Percentiles rank a stretch among this genome's conserved stretches.
phyloP scores from a whole-genome alignment of 768 basidiomycete species.

The Clathrus columnatus region DNA sequence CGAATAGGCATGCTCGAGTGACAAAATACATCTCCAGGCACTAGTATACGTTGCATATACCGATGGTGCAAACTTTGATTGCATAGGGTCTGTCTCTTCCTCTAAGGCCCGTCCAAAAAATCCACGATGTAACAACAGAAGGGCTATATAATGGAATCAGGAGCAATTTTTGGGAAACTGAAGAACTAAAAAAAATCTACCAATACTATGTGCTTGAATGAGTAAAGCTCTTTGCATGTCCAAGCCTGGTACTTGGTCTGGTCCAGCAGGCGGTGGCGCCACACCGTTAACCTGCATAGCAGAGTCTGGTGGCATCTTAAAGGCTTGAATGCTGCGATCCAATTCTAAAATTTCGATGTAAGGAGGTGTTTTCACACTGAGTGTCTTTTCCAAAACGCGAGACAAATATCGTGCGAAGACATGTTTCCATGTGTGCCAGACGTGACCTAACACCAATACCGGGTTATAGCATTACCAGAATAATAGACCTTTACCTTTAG shows the following conservation, averaged over 20 bases:
- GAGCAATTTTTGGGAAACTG: not conserved
- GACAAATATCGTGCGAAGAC: slow-evolving; percentile 35
- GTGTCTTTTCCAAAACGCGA: slow-evolving; percentile 56
- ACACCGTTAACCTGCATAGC: not conserved
- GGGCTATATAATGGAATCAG: slow-evolving; percentile 30
- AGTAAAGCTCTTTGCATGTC: slow-evolving; percentile 2
- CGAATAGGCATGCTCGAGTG: slow-evolving; percentile 35
- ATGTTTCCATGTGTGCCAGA: slow-evolving; percentile 3
- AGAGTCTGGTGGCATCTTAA: not conserved
- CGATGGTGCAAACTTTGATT: slow-evolving; percentile 58
- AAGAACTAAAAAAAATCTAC: not conserved
- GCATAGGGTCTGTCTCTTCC: slow-evolving; percentile 42
- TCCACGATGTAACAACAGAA: slow-evolving; percentile 62
- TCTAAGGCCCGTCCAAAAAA: slow-evolving; percentile 67
- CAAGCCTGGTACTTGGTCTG: slow-evolving; percentile 2
- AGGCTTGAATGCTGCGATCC: slow-evolving; percentile 36
- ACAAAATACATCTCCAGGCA: slow-evolving; percentile 54
- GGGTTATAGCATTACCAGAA: not conserved
- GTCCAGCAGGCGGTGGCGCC: not conserved
- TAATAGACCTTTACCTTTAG: slow-evolving; percentile 1
- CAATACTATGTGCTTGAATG: not conserved
- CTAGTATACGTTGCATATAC: slow-evolving; percentile 67
- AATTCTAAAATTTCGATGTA: slow-evolving; percentile 56
- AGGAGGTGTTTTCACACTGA: slow-evolving; percentile 55
- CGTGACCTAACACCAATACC: not conserved